Conservation (phyloP, 2,329 filamentous ascomycete genomes). For the Colletotrichum abscissum region DNA sequence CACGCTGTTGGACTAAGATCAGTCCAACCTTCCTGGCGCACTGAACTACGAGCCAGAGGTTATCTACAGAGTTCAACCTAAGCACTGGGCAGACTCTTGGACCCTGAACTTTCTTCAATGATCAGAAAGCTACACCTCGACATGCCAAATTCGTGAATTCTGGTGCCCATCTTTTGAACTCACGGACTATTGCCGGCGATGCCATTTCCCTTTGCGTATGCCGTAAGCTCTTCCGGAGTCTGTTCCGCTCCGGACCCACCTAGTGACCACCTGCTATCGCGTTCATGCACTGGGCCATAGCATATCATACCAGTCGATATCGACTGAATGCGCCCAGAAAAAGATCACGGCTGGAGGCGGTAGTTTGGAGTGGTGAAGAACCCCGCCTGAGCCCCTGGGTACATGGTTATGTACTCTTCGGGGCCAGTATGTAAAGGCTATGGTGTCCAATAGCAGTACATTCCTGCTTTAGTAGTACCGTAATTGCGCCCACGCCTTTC, state of each 20-base stretch:
- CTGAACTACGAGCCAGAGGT: not conserved
- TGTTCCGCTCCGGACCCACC: slow-evolving; percentile 17
- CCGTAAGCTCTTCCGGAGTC: slow-evolving; percentile 11
- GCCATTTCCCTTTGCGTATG: not conserved
- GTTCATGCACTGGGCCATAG: slow-evolving; percentile 21
- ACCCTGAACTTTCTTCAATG: not conserved
- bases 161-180: not conserved
- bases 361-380: no score
- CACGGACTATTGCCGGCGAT: not conserved
- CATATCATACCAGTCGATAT: slow-evolving; percentile 5
- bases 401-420: not conserved
- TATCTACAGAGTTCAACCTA: not conserved
- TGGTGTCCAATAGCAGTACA: not conserved
- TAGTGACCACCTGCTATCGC: not conserved
- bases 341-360: not conserved
- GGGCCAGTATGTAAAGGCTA: not conserved
- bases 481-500: not conserved
- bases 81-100: slow-evolving; percentile 11
- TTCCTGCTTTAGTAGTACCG: not conserved
- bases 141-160: not conserved
- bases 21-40: slow-evolving; percentile 19
- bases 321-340: not conserved
- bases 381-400: not conserved
- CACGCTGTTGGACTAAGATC: not conserved
- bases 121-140: not conserved